These are phyloP conservation scores for Russula earlei DNA, from an alignment of 768 basidiomycete species.

Conservation along the genomic window DNA sequence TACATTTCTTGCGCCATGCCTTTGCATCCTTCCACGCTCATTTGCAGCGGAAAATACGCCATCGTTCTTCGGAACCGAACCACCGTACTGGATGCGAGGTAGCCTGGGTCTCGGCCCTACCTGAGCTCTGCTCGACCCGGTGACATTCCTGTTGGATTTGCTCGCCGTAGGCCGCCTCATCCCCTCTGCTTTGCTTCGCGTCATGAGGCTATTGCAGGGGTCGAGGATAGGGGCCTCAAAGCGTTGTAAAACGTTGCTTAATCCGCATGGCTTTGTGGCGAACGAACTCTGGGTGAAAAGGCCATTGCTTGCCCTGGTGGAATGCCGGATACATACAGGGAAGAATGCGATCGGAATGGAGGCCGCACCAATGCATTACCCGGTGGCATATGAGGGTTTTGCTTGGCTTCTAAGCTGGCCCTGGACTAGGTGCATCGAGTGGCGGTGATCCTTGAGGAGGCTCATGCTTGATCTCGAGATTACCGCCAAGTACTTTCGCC, in stretches of 20 bases:
- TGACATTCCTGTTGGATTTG: constrained; percentile 16
- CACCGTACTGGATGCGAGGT: constrained; percentile 12
- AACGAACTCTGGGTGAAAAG: constrained; percentile 6
- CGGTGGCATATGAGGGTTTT: constrained; percentile 4
- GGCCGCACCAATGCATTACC: constrained; percentile 4
- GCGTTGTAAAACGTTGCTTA: constrained; percentile 17
- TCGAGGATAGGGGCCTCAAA: constrained; percentile 12
- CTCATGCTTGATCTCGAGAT: background rate
- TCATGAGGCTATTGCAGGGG: constrained; percentile 1
- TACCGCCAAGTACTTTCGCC: constrained; percentile 1
- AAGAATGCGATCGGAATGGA: constrained; percentile 6
- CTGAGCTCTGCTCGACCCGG: constrained; percentile 19
- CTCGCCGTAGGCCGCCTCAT: constrained; percentile 14
- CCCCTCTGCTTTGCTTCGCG: constrained; percentile 5
- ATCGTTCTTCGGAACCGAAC: constrained; percentile 4
- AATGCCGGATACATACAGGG: constrained; percentile 14
- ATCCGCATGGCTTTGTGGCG: constrained; percentile 13
- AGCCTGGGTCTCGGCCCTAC: constrained; percentile 3
- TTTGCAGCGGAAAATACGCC: too few species aligned
- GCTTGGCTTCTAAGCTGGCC: background rate
- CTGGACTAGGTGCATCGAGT: constrained; percentile 10
- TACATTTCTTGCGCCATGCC: background rate
- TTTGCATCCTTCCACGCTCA: background rate
- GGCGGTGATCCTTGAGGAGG: background rate
- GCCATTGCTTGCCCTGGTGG: background rate